These are phyloP conservation scores for Pestalotiopsis sp. DNA, from an alignment of 2,329 filamentous ascomycete species.

Conservation along the genomic window DNA sequence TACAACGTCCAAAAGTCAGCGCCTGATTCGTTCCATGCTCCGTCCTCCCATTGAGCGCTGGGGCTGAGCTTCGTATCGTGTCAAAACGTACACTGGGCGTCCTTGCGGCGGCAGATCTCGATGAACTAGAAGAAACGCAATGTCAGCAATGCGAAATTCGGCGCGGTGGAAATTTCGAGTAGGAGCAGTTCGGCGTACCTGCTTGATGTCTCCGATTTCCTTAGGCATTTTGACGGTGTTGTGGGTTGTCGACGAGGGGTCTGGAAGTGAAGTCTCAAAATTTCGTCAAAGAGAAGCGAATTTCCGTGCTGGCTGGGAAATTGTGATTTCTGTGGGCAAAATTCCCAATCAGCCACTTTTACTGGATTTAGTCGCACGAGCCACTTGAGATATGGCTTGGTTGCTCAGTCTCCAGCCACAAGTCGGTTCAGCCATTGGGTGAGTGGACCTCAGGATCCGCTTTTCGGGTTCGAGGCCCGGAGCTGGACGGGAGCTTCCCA, in stretches of 20 bases:
- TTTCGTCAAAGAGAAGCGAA: slow-evolving; percentile 7
- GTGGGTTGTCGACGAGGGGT: not conserved
- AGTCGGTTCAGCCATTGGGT: no score
- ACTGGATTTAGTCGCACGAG: not conserved
- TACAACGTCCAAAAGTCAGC: slow-evolving; percentile 38
- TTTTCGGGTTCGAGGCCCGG: not conserved
- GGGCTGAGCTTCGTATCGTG: not conserved
- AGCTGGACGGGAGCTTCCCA: no score
- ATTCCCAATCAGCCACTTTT: not conserved
- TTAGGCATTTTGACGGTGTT: slow-evolving; percentile 85
- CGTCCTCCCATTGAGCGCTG: slow-evolving; percentile 10
- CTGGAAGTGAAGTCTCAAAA: not conserved
- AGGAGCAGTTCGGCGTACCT: slow-evolving; percentile 49
- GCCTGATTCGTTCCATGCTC: slow-evolving; percentile 18
- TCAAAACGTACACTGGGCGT: slow-evolving; percentile 89
- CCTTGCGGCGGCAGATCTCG: slow-evolving; percentile 99
- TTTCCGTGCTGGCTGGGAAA: slow-evolving; percentile 2
- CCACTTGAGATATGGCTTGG: not conserved
- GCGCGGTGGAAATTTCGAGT: not conserved
- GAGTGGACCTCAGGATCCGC: no score
- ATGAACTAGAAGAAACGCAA: slow-evolving; percentile 74
- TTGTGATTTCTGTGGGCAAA: slow-evolving; percentile 11
- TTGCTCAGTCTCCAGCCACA: not conserved
- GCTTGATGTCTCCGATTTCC: slow-evolving; percentile 98
- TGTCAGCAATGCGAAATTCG: slow-evolving; percentile 27